Evolutionary conservation across 2,329 filamentous ascomycete genomes (phyloP), one percentile per base, ranked within the genome.

Genomic region (Alternaria solani): DNA sequence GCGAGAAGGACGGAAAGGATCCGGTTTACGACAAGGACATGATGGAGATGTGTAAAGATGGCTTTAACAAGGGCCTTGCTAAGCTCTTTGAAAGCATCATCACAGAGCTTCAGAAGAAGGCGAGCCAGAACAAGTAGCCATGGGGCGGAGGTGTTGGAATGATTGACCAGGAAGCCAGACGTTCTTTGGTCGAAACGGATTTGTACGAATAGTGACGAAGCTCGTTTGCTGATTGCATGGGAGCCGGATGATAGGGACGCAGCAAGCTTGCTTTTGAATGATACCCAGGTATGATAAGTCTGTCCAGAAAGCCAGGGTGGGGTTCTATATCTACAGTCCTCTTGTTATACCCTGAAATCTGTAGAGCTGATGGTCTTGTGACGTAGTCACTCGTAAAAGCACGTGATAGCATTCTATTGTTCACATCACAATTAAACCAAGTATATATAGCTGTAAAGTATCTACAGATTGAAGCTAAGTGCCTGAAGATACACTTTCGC

Each of bases 301-400:
- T 12, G 4, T n/a, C 20, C 12, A 12, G 20, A 14, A 48, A 7
- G 46, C 11, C 32, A 36, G 6, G 32, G 32, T 16, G 0, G 16
- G 6, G 12, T 11, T 36, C 3, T 5, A 36, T 0, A 36, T 36
- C 12, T 1, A 36, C 14, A 36, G 14, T 16, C 12, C 5, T 6
- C 6, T 12, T 36, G 0, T 36, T 14, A 5, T 16, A 5, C 6
- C 16, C 14, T 11, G 46, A n/a, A 8, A 16, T 25, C 30, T 36
- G 20, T 32, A 38, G 32, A 11, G n/a, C 12, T 20, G 7, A 14
- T 14, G 8, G 5, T 41, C 14, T 38, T 12, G 16, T 57, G 61
- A 64, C 64, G 59, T 54, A 61, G 26, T 6, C 32, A 55, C 41
- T 66, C 58, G 63, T 64, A 62, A 51, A 59, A 36, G 32, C 61